Evolutionary conservation across 306 rosid genomes (phyloP).

Genomic region (Boehmeria nivea): DNA sequence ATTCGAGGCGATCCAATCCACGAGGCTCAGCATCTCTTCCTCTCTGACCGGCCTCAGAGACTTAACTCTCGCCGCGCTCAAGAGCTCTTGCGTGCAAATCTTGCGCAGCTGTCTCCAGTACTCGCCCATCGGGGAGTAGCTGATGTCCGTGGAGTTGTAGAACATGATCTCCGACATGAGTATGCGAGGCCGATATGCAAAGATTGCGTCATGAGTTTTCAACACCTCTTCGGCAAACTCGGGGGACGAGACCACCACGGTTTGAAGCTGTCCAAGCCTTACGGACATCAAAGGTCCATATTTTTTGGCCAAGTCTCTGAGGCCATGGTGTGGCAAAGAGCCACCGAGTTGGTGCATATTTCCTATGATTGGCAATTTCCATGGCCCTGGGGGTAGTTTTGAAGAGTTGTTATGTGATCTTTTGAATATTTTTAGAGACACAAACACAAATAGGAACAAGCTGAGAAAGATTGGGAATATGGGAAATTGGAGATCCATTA

Average conservation of each 20-base stretch:
- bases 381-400: slow-evolving; percentile 22
- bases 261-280: slow-evolving; percentile 23
- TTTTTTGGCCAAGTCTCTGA: slow-evolving; percentile 6
- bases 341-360: slow-evolving; percentile 21
- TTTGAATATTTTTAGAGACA: no score
- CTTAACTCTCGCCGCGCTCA: slow-evolving; percentile 37
- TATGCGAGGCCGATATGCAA: slow-evolving; percentile 28
- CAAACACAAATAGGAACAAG: no score
- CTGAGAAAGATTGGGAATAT: no score
- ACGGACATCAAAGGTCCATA: slow-evolving; percentile 14
- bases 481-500: no score
- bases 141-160: slow-evolving; percentile 20
- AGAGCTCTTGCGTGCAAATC: slow-evolving; percentile 34
- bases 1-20: slow-evolving; percentile 19
- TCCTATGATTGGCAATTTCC: slow-evolving; percentile 25
- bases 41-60: slow-evolving; percentile 38
- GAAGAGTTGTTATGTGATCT: no score
- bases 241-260: slow-evolving; percentile 42
- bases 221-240: slow-evolving; percentile 34
- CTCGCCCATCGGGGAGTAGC: slow-evolving; percentile 33
- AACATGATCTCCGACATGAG: slow-evolving; percentile 18
- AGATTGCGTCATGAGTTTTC: slow-evolving; percentile 38
- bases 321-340: background rate
- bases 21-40: slow-evolving; percentile 32
- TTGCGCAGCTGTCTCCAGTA: slow-evolving; percentile 53